Conservation (phyloP, 2,329 filamentous ascomycete species). For the Emergomyces africanus region DNA sequence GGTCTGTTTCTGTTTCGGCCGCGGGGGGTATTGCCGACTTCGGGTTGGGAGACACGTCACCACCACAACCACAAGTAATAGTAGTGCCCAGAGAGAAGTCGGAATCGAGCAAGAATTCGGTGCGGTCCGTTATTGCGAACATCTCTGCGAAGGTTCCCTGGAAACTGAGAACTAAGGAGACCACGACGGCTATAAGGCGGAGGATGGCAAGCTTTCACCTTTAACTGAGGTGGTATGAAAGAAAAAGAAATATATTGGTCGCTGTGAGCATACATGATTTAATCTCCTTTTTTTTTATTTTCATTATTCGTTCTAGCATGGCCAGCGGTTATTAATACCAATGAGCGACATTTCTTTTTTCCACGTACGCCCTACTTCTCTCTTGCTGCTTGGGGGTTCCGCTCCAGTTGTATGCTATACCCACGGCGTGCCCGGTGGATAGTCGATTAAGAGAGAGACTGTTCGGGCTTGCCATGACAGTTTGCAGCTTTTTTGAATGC, state of each 20-base stretch:
- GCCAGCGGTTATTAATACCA: neutral
- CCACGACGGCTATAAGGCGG: neutral
- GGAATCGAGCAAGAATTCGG: neutral
- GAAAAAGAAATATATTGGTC: neutral
- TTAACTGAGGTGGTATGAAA: neutral
- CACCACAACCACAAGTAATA: neutral
- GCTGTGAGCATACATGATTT: neutral
- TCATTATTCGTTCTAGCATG: neutral
- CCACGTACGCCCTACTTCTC: neutral
- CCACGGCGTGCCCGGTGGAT: neutral
- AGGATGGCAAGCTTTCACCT: conserved; percentile 2
- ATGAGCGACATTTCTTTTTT: neutral
- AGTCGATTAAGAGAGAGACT: neutral
- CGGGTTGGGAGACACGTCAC: neutral
- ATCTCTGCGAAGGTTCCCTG: neutral
- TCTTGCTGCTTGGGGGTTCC: neutral
- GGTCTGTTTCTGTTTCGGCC: neutral
- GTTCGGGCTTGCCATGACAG: neutral
- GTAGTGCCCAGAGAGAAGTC: neutral
- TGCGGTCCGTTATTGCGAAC: neutral
- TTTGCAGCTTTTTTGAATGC: neutral
- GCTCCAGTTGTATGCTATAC: neutral
- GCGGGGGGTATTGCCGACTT: neutral
- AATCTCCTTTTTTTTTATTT: neutral
- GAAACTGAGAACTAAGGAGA: neutral